A percentile compares a stretch with the other conserved stretches of the same genome.
These are phyloP conservation scores for Beauveria bassiana DNA, from an alignment of 2,329 filamentous ascomycete species.

Conservation along the genomic window DNA sequence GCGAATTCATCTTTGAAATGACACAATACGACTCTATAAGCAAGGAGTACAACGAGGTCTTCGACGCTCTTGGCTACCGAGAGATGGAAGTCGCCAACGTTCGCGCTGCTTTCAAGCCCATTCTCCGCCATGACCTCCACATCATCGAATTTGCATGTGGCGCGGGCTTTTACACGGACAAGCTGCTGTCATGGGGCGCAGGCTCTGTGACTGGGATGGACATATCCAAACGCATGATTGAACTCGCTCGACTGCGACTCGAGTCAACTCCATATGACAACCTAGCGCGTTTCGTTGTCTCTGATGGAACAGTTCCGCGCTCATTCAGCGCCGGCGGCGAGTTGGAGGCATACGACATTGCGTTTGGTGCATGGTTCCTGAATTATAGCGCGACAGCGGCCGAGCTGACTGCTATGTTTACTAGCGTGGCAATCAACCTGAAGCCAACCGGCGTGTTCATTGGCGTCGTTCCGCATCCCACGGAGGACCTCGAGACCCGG, in stretches of 20 bases:
- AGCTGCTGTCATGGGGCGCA: constrained; percentile 7
- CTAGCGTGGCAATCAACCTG: constrained; percentile 12
- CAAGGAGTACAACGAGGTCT: too few species aligned
- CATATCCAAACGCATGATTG: background rate
- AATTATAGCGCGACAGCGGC: constrained; percentile 1
- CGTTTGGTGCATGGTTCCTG: constrained; percentile 11
- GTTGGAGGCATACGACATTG: background rate
- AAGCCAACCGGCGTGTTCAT: constrained; percentile 11
- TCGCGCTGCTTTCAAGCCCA: background rate
- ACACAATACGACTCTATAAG: too few species aligned
- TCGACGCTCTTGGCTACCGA: background rate
- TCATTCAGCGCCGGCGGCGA: background rate
- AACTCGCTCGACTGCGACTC: background rate
- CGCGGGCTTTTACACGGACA: constrained; percentile 6
- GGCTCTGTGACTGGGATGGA: constrained; percentile 2
- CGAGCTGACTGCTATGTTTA: constrained; percentile 10
- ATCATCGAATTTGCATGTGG: constrained; percentile 2
- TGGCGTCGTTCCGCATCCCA: constrained; percentile 7
- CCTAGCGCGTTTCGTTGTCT: background rate
- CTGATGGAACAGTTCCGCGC: background rate
- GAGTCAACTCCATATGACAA: too few species aligned
- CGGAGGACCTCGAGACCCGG: constrained; percentile 1
- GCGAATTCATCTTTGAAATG: too few species aligned
- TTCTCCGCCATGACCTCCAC: background rate
- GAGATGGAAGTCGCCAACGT: background rate